Percentiles rank a stretch among this genome's conserved stretches.
Evolutionary conservation across 148 eudicot genomes (phyloP).

Genomic region (Vaccinium macrocarpon): DNA sequence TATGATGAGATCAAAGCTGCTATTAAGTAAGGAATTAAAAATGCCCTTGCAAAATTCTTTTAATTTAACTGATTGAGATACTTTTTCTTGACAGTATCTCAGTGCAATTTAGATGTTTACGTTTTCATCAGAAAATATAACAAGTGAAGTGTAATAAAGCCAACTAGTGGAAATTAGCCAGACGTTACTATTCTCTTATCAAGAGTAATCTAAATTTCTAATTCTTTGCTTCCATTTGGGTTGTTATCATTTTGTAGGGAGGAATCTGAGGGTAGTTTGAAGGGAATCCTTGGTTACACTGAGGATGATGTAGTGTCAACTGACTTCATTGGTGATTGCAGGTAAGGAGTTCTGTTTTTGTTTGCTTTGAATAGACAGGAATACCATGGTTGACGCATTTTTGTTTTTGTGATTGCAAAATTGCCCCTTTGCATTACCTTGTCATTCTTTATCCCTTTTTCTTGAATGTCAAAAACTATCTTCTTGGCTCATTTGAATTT

Average conservation of each 20-base stretch:
- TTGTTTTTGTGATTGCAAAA: background rate
- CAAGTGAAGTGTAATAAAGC: background rate
- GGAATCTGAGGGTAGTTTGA: slow-evolving; percentile 49
- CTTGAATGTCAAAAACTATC: background rate
- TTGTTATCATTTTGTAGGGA: slow-evolving; percentile 32
- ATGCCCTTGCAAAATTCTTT: background rate
- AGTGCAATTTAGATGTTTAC: background rate
- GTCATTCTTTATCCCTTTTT: background rate
- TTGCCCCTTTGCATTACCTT: background rate
- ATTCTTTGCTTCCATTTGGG: background rate
- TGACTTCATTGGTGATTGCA: slow-evolving; percentile 61
- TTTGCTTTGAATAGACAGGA: background rate
- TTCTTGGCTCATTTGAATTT: background rate
- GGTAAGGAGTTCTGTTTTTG: slow-evolving; percentile 23
- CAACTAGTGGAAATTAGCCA: background rate
- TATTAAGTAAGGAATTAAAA: slow-evolving; percentile 40
- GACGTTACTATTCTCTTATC: background rate
- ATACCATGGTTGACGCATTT: background rate
- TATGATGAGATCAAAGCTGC: slow-evolving; percentile 63
- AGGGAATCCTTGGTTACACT: slow-evolving; percentile 72
- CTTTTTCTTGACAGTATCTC: background rate
- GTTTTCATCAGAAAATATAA: background rate
- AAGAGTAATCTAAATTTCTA: background rate
- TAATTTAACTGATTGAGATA: background rate
- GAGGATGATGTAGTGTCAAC: slow-evolving; percentile 73